Base-by-base conservation (phyloP, 164 flowering plant species). In the Santalum album region DNA sequence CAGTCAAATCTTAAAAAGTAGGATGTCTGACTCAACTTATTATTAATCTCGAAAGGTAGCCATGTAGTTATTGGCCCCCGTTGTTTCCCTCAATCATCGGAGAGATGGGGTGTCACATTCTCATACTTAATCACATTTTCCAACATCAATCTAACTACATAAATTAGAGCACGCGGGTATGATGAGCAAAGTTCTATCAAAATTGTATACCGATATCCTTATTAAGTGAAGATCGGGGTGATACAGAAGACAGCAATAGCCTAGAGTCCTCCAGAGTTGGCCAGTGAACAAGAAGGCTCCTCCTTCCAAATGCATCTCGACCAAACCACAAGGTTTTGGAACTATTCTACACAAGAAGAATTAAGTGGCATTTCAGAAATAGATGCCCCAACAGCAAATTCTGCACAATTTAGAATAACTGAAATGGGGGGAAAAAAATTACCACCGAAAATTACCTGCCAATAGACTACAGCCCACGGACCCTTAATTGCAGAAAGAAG, bases 261-360 rank as follows among this genome's bases (percentile, higher is more conserved):
- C 80, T 80, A 59, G 79, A 29, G 53, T 90, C 96, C 61, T 71
- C 71, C 45, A 12, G 26, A 62, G 75, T 78, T 24, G 99, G 95
- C 99, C 97, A 90, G 62, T 94, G 99, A 66, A 90, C 92, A 61
- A 94, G 86, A 57, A 94, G 89, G 66, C 99, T 94, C 46, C 99
- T 69, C 71, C 99, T 74, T 58, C 99, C 99, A 69, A 94, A 74
- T 59, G 95, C 95, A 81, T 94, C 99, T 53, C 95, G 76, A 57
- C 95, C 99, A 81, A 90, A 90, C 99, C 99, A 94, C 51, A 94
- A 56, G 21, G 87, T 86, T 57, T 62, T 84, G 57, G 92, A 74
- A 63, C 72, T 74, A 42, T 70, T 78, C 99, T 92, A 64, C 34
- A 55, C 15, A 58, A 25, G 43, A 57, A 3, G 35, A 40, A 25